These are phyloP conservation scores for Xylaria bambusicola DNA, from an alignment of 495 filamentous ascomycete species.

Conservation along the genomic window DNA sequence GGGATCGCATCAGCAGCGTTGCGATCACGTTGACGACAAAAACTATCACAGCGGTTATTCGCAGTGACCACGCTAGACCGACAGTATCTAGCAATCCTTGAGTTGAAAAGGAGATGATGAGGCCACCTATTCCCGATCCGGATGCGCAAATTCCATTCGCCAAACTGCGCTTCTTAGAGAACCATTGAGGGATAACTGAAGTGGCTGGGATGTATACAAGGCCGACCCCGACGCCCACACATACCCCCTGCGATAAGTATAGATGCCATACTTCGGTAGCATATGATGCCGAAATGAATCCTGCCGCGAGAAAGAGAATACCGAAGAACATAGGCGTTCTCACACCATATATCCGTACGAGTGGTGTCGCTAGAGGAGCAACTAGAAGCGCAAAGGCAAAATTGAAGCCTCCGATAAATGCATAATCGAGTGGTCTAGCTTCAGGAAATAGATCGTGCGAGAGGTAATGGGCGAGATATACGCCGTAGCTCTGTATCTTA, in stretches of 20 bases:
- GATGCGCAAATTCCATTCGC: constrained; percentile 68
- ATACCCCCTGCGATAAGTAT: constrained; percentile 69
- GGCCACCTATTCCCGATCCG: constrained; percentile 66
- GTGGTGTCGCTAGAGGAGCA: constrained; percentile 58
- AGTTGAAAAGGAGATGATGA: constrained; percentile 55
- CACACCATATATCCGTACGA: constrained; percentile 50
- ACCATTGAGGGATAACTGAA: constrained; percentile 72
- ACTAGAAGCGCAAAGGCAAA: constrained; percentile 61
- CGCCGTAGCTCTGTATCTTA: constrained; percentile 29
- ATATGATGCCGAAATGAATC: constrained; percentile 59
- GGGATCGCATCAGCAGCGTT: constrained; percentile 57
- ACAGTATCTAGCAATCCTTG: constrained; percentile 57
- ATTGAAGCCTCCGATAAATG: constrained; percentile 69
- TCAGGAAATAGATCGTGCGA: constrained; percentile 56
- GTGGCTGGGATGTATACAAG: constrained; percentile 70
- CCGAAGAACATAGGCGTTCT: constrained; percentile 52
- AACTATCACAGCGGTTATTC: constrained; percentile 56
- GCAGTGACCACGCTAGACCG: constrained; percentile 59
- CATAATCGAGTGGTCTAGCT: constrained; percentile 60
- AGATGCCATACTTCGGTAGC: constrained; percentile 64
- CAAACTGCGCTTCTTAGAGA: constrained; percentile 60
- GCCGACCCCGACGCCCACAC: constrained; percentile 72
- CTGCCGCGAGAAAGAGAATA: constrained; percentile 54
- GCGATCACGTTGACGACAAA: constrained; percentile 56
- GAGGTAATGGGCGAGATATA: constrained; percentile 64